These are phyloP conservation scores for Naganishia randhawae DNA, from an alignment of 768 basidiomycete species.

Conservation along the genomic window DNA sequence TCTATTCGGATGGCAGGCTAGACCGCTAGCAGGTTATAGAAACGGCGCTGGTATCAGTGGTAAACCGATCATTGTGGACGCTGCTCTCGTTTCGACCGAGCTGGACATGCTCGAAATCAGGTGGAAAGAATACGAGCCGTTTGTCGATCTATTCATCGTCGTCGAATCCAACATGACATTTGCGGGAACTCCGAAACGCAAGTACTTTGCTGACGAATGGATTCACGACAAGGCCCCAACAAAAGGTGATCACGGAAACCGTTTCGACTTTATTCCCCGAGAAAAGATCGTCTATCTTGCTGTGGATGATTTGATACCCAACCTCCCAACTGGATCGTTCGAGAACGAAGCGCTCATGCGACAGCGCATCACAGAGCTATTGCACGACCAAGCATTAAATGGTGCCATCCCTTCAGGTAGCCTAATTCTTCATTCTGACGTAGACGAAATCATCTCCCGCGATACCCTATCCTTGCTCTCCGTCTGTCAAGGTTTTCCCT, in stretches of 20 bases:
- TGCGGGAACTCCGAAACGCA: conserved; percentile 33
- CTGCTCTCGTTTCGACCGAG: conserved; percentile 35
- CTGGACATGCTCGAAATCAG: conserved; percentile 40
- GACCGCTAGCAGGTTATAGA: background rate
- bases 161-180: conserved; percentile 37
- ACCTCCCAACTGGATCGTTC: conserved; percentile 31
- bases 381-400: conserved; percentile 11
- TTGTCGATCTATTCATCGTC: conserved; percentile 34
- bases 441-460: conserved; percentile 34
- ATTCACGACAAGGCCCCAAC: conserved; percentile 6
- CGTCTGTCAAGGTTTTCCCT: conserved; percentile 28
- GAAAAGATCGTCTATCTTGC: conserved; percentile 28
- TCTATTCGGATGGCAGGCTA: conserved; percentile 29
- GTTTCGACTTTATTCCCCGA: conserved; percentile 28
- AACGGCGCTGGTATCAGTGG: background rate
- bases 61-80: conserved; percentile 30
- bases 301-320: conserved; percentile 16
- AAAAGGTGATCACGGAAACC: background rate
- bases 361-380: background rate
- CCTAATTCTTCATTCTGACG: conserved; percentile 32
- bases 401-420: conserved; percentile 15
- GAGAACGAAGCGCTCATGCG: conserved; percentile 32
- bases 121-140: conserved; percentile 34
- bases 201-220: conserved; percentile 30
- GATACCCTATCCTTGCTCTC: conserved; percentile 31